A percentile compares a stretch with the other conserved stretches of the same genome.
phyloP scores from a whole-genome alignment of 2,329 filamentous ascomycete genomes.

The Fusarium pilosicola region DNA sequence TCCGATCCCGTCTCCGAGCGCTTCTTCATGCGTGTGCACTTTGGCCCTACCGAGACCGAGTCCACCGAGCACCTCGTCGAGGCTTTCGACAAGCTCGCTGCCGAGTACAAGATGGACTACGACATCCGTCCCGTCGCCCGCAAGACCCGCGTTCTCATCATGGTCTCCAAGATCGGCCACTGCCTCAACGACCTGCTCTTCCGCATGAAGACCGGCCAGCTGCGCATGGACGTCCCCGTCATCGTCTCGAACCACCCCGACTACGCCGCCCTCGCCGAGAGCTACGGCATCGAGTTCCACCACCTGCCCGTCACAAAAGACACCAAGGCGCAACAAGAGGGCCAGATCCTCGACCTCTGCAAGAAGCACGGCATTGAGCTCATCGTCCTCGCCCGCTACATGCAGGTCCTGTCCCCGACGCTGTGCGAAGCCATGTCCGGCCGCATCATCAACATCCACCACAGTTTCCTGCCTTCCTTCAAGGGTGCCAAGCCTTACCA shows the following conservation, averaged over 20 bases:
- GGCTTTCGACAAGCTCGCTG: conserved; percentile 70
- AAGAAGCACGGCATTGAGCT: conserved; percentile 77
- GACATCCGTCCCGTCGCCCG: conserved; percentile 73
- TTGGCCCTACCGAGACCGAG: conserved; percentile 65
- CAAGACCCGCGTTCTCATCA: conserved; percentile 83
- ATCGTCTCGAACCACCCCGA: conserved; percentile 87
- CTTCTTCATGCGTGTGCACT: conserved; percentile 92
- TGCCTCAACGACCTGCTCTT: conserved; percentile 87
- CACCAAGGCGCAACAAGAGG: conserved; percentile 80
- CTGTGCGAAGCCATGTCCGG: conserved; percentile 84
- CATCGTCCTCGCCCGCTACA: conserved; percentile 84
- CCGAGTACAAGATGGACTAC: conserved; percentile 75
- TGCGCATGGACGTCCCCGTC: conserved; percentile 78
- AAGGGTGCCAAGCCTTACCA: conserved; percentile 91
- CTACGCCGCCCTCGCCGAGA: conserved; percentile 72
- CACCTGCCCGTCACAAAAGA: conserved; percentile 83
- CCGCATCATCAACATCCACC: conserved; percentile 92
- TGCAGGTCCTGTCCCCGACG: conserved; percentile 82
- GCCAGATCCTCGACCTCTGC: conserved; percentile 75
- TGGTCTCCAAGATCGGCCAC: conserved; percentile 91
- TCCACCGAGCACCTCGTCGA: conserved; percentile 62
- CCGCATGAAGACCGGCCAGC: conserved; percentile 77
- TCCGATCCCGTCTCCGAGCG: conserved; percentile 77
- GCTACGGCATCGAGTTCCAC: conserved; percentile 81
- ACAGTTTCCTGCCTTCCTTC: conserved; percentile 86